Percentiles rank a stretch among this genome's conserved stretches.
Evolutionary conservation across 73 alveolate species (phyloP).

Genomic region (Durusdinium trenchii): DNA sequence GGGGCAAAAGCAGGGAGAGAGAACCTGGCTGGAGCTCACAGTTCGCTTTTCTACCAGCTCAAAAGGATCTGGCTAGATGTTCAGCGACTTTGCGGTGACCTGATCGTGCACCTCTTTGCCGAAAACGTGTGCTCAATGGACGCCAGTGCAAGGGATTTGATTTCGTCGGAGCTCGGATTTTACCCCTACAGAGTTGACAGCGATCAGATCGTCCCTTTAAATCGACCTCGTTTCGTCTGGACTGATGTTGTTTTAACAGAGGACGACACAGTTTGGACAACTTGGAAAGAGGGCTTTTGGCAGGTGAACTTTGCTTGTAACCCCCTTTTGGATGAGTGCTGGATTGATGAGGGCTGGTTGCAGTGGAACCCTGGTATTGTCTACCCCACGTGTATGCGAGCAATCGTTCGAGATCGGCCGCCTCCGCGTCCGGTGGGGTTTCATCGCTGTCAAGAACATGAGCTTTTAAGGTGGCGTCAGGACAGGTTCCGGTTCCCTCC

Average conservation of each 20-base stretch:
- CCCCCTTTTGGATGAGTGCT: background rate
- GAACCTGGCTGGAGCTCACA: background rate
- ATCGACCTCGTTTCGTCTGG: background rate
- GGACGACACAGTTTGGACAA: background rate
- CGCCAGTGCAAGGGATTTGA: background rate
- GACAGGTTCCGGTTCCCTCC: background rate
- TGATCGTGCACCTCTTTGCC: background rate
- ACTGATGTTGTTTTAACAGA: background rate
- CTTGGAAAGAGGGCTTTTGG: background rate
- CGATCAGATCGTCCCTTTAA: background rate
- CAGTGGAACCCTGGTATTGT: background rate
- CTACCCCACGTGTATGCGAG: background rate
- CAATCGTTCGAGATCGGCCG: background rate
- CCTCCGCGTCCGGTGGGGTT: background rate
- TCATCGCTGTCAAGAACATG: background rate
- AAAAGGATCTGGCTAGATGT: background rate
- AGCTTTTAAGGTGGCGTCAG: background rate
- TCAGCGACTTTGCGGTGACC: background rate
- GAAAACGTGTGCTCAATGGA: background rate
- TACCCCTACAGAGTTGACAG: background rate
- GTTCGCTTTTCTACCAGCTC: background rate
- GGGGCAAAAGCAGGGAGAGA: background rate
- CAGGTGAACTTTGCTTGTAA: background rate
- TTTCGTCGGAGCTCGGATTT: background rate
- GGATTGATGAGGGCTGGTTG: background rate